These are phyloP conservation scores for Sphagnurus paluster DNA, from an alignment of 1,284 basidiomycete genomes.

Conservation along the genomic window DNA sequence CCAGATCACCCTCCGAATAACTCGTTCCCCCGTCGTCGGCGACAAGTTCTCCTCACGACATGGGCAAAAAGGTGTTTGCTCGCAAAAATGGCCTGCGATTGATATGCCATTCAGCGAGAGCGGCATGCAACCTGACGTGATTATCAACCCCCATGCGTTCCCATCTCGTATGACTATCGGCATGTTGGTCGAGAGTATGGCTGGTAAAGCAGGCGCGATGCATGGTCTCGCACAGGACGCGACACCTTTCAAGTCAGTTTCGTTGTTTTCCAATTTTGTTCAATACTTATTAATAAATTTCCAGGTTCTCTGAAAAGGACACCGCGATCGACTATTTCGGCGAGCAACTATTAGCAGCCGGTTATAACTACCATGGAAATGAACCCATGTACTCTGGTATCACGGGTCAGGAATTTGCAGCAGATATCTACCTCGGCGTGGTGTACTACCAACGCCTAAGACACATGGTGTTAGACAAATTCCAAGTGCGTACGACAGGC, in stretches of 20 bases:
- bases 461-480: constrained; percentile 99
- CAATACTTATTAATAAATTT: constrained; percentile 17
- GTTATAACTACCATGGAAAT: constrained; percentile 99
- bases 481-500: constrained; percentile 98
- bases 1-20: constrained; percentile 92
- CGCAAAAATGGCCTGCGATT: constrained; percentile 96
- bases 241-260: constrained; percentile 89
- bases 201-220: constrained; percentile 97
- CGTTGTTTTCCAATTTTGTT: constrained; percentile 12
- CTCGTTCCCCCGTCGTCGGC: constrained; percentile 95
- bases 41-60: constrained; percentile 99
- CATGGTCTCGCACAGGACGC: constrained; percentile 98
- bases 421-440: constrained; percentile 97
- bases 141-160: constrained; percentile 99
- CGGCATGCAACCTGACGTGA: constrained; percentile 98
- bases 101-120: constrained; percentile 99
- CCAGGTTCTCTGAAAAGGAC: constrained; percentile 92
- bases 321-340: constrained; percentile 98
- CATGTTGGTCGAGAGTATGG: constrained; percentile 99
- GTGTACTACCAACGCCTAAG: constrained; percentile 98
- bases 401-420: constrained; percentile 96
- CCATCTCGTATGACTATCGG: constrained; percentile 99
- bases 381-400: constrained; percentile 99
- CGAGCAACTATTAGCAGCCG: constrained; percentile 89
- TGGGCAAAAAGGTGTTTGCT: constrained; percentile 99